Base-by-base conservation (phyloP, 306 rosid species). In the Cucurbita pepo region DNA sequence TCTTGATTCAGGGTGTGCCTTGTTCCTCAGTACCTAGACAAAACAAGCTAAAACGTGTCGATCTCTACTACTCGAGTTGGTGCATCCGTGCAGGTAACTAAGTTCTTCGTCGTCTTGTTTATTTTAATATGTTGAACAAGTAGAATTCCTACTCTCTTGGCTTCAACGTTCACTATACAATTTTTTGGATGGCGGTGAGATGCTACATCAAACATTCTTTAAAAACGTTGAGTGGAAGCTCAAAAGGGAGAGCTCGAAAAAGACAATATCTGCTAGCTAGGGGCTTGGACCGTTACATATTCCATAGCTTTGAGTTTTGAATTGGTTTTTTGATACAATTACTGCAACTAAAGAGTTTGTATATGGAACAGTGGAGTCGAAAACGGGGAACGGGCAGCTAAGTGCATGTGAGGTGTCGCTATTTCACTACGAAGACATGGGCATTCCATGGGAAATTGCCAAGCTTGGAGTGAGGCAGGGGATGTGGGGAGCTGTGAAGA, bases 401-500 rank as follows among this genome's bases (percentile, higher is more conserved):
- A 89, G 91, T 55, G 83, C 99, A 55, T 94, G 97, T 55, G 99
- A 94, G 84, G 87, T 94, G 73, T 65, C 91, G 55, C 75, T 94
- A 72, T 94, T 87, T 86, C 99, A 94, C 66, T 79, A 87, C 0
- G 99, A 94, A 82, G 99, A 91, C 83, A 94, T 94, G 99, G 99
- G 99, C n/a, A 94, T 94, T 16, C 97, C 97, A 14, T 89, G 99
- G 99, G 99, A 94, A 83, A 80, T 94, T 22, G 97, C 99, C 1
- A 94, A 94, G 79, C 92, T 94, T 16, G 99, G 97, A 72, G 88
- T 94, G 53, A 89, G 89, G 62, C 92, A 89, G 77, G 99, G 99
- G 6, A 94, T 94, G 99, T 94, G 99, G 99, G 99, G 99, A 74
- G 88, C 96, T 48, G 99, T 94, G 30, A 83, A 89, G 87, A 94